Conservation (phyloP, 2,329 filamentous ascomycete genomes). For the Pseudocercospora vitis region DNA sequence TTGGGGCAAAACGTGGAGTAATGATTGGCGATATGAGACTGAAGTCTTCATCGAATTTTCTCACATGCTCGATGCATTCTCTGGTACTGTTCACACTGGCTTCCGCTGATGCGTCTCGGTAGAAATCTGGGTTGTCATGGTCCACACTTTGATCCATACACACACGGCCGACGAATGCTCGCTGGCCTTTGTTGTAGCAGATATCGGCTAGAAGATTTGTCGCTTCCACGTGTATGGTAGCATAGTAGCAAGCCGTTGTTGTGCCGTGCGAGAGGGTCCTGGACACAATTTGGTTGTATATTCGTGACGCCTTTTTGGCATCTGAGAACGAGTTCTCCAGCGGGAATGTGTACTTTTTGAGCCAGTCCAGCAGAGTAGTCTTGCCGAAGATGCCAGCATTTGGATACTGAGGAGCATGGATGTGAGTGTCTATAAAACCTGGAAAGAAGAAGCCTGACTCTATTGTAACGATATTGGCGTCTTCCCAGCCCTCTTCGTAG, state of each 20-base stretch:
- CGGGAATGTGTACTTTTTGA: conserved; percentile 92
- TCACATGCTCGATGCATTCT: conserved; percentile 58
- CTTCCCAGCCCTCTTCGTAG: conserved; percentile 40
- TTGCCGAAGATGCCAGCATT: conserved; percentile 94
- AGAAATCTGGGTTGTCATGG: conserved; percentile 69
- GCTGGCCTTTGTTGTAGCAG: conserved; percentile 75
- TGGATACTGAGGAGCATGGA: conserved; percentile 92
- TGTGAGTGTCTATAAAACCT: conserved; percentile 88
- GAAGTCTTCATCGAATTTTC: conserved; percentile 62
- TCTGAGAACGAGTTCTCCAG: conserved; percentile 75
- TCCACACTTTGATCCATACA: conserved; percentile 75
- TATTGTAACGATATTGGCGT: conserved; percentile 41
- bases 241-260: conserved; percentile 92
- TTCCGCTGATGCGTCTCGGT: conserved; percentile 69
- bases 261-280: conserved; percentile 87
- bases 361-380: conserved; percentile 88
- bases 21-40: conserved; percentile 74
- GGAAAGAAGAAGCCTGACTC: conserved; percentile 77
- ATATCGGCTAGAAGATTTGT: conserved; percentile 91
- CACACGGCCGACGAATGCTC: conserved; percentile 88
- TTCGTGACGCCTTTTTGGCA: conserved; percentile 61
- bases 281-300: conserved; percentile 76
- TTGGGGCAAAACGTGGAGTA: conserved; percentile 66
- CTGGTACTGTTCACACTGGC: conserved; percentile 54
- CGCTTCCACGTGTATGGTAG: conserved; percentile 78